Evolutionary conservation across 2,329 filamentous ascomycete species (phyloP).

Genomic region (Beauveria scarabaeidicola): DNA sequence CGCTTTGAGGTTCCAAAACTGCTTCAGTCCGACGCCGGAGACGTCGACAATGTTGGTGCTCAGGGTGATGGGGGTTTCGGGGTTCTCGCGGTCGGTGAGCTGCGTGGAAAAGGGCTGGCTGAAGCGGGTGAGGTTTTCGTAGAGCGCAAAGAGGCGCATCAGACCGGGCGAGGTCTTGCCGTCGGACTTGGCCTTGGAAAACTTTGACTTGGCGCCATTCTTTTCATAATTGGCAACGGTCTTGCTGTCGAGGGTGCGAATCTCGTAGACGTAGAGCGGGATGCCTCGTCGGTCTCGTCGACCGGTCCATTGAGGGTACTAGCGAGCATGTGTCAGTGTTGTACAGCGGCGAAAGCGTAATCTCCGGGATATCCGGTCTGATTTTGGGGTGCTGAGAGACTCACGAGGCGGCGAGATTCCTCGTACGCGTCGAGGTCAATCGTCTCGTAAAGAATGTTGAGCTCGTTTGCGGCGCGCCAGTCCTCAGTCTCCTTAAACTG

Average conservation of each 20-base stretch:
- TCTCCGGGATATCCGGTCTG: background rate
- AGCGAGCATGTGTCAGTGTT: slow-evolving; percentile 6
- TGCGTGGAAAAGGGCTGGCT: slow-evolving; percentile 76
- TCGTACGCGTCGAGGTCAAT: slow-evolving; percentile 11
- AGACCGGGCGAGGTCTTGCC: slow-evolving; percentile 65
- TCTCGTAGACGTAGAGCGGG: slow-evolving; percentile 85
- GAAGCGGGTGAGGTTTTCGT: slow-evolving; percentile 87
- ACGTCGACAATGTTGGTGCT: slow-evolving; percentile 96
- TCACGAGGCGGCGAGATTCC: slow-evolving; percentile 62
- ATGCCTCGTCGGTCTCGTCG: slow-evolving; percentile 85
- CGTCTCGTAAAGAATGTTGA: slow-evolving; percentile 10
- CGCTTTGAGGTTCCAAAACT: slow-evolving; percentile 89
- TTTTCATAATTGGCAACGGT: slow-evolving; percentile 73
- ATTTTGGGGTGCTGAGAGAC: slow-evolving; percentile 18
- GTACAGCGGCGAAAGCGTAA: background rate
- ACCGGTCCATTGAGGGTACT: slow-evolving; percentile 95
- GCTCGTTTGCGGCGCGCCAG: slow-evolving; percentile 10
- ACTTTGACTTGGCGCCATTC: slow-evolving; percentile 43
- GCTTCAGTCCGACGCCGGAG: slow-evolving; percentile 74
- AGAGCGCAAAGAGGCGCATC: slow-evolving; percentile 80
- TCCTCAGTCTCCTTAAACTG: slow-evolving; percentile 10
- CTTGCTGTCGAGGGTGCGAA: slow-evolving; percentile 74
- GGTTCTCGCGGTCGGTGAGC: slow-evolving; percentile 60
- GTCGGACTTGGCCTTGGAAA: slow-evolving; percentile 54
- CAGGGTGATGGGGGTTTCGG: slow-evolving; percentile 79